These are phyloP conservation scores for Ambrosia artemisiifolia DNA, from an alignment of 129 eudicot species.

Conservation along the genomic window DNA sequence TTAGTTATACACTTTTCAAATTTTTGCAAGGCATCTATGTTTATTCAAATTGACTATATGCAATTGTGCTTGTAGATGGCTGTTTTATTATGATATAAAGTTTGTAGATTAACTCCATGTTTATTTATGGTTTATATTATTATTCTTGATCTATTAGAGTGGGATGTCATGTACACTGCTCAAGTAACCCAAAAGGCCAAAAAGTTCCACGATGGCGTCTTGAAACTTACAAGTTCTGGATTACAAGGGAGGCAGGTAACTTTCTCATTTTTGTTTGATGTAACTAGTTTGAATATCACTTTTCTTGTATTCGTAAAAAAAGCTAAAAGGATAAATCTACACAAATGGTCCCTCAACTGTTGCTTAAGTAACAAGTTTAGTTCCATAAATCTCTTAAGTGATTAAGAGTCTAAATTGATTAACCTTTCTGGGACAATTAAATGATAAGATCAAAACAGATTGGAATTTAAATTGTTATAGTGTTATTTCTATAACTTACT, in stretches of 20 bases:
- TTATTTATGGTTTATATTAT: neutral
- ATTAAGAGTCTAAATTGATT: neutral
- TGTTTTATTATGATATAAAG: conserved; percentile 3
- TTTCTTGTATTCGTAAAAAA: conserved; percentile 4
- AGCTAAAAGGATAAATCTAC: neutral
- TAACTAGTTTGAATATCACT: neutral
- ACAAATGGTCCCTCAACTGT: conserved; percentile 1
- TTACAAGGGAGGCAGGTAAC: conserved; percentile 51
- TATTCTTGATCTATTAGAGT: conserved; percentile 32
- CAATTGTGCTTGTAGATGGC: neutral
- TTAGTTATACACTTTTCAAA: conserved; percentile 1
- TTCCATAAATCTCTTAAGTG: neutral
- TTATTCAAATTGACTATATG: neutral
- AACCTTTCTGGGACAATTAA: neutral
- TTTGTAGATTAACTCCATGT: neutral
- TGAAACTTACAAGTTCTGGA: conserved; percentile 44
- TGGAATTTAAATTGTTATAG: neutral
- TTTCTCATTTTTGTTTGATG: conserved; percentile 9
- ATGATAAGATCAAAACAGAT: neutral
- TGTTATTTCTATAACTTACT: neutral
- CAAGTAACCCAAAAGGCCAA: conserved; percentile 52
- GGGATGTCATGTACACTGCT: conserved; percentile 57
- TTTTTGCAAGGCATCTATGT: neutral
- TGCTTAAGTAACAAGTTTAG: conserved; percentile 2
- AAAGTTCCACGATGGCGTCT: conserved; percentile 47